Evolutionary conservation across 2,329 filamentous ascomycete species (phyloP).

Genomic region (Harringtonia lauricola): DNA sequence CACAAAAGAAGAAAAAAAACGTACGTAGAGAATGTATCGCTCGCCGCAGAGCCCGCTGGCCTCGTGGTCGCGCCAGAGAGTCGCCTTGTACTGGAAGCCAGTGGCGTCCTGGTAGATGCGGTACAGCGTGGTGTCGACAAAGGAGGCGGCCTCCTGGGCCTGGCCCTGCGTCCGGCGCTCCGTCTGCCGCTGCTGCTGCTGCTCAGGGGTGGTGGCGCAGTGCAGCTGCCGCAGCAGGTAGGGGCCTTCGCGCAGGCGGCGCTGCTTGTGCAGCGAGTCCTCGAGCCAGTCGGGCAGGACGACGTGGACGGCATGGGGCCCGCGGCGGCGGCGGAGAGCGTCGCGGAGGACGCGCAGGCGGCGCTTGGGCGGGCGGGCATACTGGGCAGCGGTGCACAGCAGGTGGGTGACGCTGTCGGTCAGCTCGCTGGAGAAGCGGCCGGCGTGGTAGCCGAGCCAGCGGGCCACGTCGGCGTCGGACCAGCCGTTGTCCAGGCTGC

Average conservation of each 20-base stretch:
- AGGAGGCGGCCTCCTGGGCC: slow-evolving; percentile 23
- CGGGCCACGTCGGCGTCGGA: slow-evolving; percentile 44
- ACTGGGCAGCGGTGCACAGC: slow-evolving; percentile 53
- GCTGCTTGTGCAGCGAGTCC: slow-evolving; percentile 24
- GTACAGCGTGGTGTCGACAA: slow-evolving; percentile 42
- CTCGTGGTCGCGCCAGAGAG: slow-evolving; percentile 42
- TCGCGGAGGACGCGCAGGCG: not conserved
- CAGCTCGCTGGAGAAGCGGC: slow-evolving; percentile 40
- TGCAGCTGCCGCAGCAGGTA: slow-evolving; percentile 27
- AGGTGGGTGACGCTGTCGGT: slow-evolving; percentile 57
- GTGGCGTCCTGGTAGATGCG: slow-evolving; percentile 53
- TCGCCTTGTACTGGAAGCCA: slow-evolving; percentile 53
- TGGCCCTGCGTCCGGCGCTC: slow-evolving; percentile 13
- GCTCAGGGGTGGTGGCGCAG: slow-evolving; percentile 15
- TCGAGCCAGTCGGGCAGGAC: slow-evolving; percentile 43
- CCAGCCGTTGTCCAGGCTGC: slow-evolving; percentile 39
- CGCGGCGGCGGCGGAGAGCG: not conserved
- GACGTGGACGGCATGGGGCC: slow-evolving; percentile 18
- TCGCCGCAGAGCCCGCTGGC: slow-evolving; percentile 38
- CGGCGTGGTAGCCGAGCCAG: slow-evolving; percentile 57
- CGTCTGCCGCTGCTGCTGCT: slow-evolving; percentile 3
- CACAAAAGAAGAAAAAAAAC: slow-evolving; percentile 18
- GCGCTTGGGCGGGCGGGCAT: slow-evolving; percentile 16
- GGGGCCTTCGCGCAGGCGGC: slow-evolving; percentile 20
- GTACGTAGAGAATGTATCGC: slow-evolving; percentile 48